phyloP scores from a whole-genome alignment of 805 yeast species.

The Metschnikowia kunwiensis region DNA sequence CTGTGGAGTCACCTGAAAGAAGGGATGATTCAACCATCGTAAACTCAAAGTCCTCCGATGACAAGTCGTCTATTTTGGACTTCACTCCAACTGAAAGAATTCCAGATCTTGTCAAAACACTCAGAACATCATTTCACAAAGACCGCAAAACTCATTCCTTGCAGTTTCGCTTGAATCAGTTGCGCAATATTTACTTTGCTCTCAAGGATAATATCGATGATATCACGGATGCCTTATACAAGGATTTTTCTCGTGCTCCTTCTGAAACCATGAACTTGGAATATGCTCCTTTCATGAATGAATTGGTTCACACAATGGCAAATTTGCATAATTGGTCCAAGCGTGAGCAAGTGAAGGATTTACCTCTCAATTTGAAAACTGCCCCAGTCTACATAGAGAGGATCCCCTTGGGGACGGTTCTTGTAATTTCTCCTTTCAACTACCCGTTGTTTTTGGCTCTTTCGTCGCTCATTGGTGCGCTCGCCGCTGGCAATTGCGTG shows the following conservation, averaged over 20 bases:
- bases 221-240: constrained; percentile 53
- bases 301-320: constrained; percentile 56
- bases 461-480: constrained; percentile 70
- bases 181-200: constrained; percentile 64
- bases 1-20: too few relatives aligned
- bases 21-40: too few relatives aligned
- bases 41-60: too few relatives aligned
- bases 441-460: constrained; percentile 67
- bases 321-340: constrained; percentile 60
- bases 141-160: constrained; percentile 49
- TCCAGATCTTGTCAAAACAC: constrained; percentile 41
- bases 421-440: constrained; percentile 78
- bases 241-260: constrained; percentile 66
- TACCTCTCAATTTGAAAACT: constrained; percentile 33
- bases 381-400: constrained; percentile 19
- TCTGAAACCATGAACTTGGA: constrained; percentile 66
- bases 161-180: constrained; percentile 55
- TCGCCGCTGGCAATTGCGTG: constrained; percentile 83
- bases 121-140: constrained; percentile 42
- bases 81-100: constrained; percentile 51
- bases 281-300: constrained; percentile 47
- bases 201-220: constrained; percentile 55
- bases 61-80: constrained; percentile 22
- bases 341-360: constrained; percentile 41
- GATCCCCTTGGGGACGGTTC: constrained; percentile 57